A percentile compares a stretch with the other conserved stretches of the same genome.
These are phyloP conservation scores for Lecanoromycetidae sp. DNA, from an alignment of 2,329 filamentous ascomycete species.

Conservation along the genomic window DNA sequence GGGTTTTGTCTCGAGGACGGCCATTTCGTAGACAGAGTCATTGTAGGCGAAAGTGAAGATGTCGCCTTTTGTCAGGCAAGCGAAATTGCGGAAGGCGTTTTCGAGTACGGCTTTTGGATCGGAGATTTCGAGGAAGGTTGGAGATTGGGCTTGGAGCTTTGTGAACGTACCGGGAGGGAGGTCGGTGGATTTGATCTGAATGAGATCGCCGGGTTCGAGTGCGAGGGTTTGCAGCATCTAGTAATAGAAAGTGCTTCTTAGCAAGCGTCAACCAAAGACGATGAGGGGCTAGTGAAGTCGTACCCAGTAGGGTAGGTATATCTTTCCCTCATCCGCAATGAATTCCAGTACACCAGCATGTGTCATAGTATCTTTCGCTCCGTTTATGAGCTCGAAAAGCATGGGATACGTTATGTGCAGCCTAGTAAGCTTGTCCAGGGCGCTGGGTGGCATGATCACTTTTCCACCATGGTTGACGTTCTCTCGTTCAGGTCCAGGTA, in stretches of 20 bases:
- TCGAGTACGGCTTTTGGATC: constrained; percentile 96
- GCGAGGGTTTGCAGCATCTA: constrained; percentile 88
- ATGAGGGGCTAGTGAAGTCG: constrained; percentile 21
- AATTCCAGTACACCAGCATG: constrained; percentile 96
- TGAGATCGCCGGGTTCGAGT: constrained; percentile 82
- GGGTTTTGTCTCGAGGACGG: constrained; percentile 87
- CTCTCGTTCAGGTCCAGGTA: constrained; percentile 75
- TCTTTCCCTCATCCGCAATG: constrained; percentile 90
- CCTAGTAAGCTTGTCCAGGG: constrained; percentile 89
- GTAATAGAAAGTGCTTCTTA: neutral
- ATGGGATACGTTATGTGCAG: constrained; percentile 96
- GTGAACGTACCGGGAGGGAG: constrained; percentile 82
- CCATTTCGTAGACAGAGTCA: constrained; percentile 83
- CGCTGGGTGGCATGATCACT: constrained; percentile 91
- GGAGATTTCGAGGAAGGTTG: constrained; percentile 88
- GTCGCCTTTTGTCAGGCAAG: constrained; percentile 83
- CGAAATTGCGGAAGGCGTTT: constrained; percentile 91
- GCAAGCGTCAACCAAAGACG: neutral
- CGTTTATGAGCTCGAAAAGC: constrained; percentile 91
- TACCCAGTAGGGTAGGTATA: constrained; percentile 93
- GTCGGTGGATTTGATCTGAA: constrained; percentile 91
- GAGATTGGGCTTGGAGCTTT: constrained; percentile 90
- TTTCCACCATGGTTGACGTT: constrained; percentile 95
- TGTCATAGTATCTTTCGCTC: constrained; percentile 63
- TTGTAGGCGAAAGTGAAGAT: constrained; percentile 96